Base-by-base conservation (phyloP, 2,329 filamentous ascomycete genomes). In the Blumeriella jaapii region DNA sequence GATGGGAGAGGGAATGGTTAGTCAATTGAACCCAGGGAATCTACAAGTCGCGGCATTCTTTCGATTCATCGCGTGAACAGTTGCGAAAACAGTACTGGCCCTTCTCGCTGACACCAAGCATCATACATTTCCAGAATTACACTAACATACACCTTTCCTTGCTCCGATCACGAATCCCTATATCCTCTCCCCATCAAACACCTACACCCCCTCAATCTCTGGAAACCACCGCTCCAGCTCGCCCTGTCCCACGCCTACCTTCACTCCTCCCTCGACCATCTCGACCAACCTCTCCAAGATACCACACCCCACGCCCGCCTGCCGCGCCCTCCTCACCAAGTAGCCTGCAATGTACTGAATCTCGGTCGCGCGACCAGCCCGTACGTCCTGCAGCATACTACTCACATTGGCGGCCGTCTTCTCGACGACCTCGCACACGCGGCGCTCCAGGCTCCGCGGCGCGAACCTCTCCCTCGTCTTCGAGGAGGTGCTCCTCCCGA, bases 351-450 rank as follows among this genome's bases (percentile, higher is more conserved):
- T 68, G 44, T 74, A 69, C 31, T 59, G 52, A 27, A 77, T 62
- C 51, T 76, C 72, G 5, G 72, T 75, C 37, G 52, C 48, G 48
- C 64, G 66, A 11, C 67, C 65, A 5, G 64, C 62, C 19, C 50
- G 54, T 9, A 69, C 61, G 48, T 78, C 72, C 54, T 78, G 73
- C 4, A 74, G 60, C 73, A 78, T 78, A 4, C 70, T 75, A 52
- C 71, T 75, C 7, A 58, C 67, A 50, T 78, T 78, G 19, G 64
- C 58, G 11, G 52, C 54, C 4, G 72, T 70, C 39, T 63, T 62
- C n/a, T 55, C 40, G 2, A 63, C 68, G 6, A 71, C 61, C 6
- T 52, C 53, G 32, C 65, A 55, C 5, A 78, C 54, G 56, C 41
- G 11, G 2, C 11, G 16, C 14, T 34, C 31, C 5, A 39, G 26